Evolutionary conservation across 139 green algal species (phyloP), one percentile per base, ranked within the genome.

Genomic region (Chlamydomonas incerta): DNA sequence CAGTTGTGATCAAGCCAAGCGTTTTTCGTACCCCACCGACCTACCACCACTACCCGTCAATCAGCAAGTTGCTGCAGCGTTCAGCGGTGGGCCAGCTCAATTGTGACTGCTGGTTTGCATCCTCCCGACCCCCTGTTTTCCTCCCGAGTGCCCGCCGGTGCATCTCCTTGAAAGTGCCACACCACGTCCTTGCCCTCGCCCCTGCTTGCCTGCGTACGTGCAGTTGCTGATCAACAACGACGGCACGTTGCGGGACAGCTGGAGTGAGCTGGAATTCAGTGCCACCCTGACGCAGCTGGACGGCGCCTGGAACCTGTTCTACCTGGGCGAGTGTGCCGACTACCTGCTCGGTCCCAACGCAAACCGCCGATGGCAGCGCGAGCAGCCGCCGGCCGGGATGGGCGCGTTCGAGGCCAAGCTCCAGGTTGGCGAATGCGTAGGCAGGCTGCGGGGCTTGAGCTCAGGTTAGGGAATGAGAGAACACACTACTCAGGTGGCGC

Each of bases 311-410:
- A 52, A 55, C 52, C 73, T 80, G 31, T 34, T 69, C 31, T 10
- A 18, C 52, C 73, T 80, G 52, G 73, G 73, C 52, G 31, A 80
- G 73, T 6, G 52, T 34, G 73, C 73, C 15, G 52, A 80, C 73
- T 68, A 68, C 52, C 73, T 80, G 52, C 52, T 68, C 52, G 73
- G 73, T 52, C 73, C 52, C 52, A 17, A 34, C 3, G 52, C 52
- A 33, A 68, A 29, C 47, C 47, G 47, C 47, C 72, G 72, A 47
- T 79, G 73, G 52, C 31, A 46, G 72, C 26, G 72, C 47, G 33
- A 79, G 72, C 1, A 80, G 73, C 52, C 21, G 73, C 73, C 52
- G 34, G 52, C 73, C 46, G 58, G 60, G 60, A 60, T 18, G 35
- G 35, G 46, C 26, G 0, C 41, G 57, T 82, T 72, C 60, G 60